Base-by-base conservation (phyloP, 83 land plant genomes). In the Picea abies region DNA sequence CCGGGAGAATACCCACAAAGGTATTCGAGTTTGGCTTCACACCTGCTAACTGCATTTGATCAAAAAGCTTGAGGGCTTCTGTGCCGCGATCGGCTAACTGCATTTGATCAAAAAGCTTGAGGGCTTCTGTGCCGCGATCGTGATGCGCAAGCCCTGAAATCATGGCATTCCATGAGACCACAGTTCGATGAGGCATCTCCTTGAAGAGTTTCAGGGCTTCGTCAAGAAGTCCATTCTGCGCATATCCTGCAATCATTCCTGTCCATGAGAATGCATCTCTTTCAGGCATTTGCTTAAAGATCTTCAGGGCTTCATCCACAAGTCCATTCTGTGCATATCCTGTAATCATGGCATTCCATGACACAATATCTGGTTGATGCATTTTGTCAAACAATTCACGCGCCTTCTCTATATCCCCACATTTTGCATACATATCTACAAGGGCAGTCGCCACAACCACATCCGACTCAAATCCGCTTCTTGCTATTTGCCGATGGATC, bases 341-440 rank as follows among this genome's bases (percentile, higher is more conserved):
- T 8, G 86, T 66, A 6, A 90, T 85, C 86, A 90, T 87, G 3
- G 88, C 56, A 82, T 88, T 88, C 90, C 90, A 90, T 0, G 85
- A 85, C 3, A 88, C 37, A 73, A 88, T 29, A 62, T 82, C 87
- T 84, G 69, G 84, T 0, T 79, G 64, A 29, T n/a, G 63, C 77
- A 87, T 29, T 58, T 68, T 76, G 22, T 70, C 62, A 56, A 90
- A 90, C 19, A 88, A 37, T 16, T 73, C 60, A 47, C 60, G 79
- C 41, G 86, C 88, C 20, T 61, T 73, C 3, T 26, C 65, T 82
- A 81, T 75, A 56, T 25, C 58, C 5, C 92, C 86, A 70, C 92
- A 90, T 79, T 88, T 90, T 1, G 83, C 85, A 63, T 90, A 90
- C 92, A 90, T 85, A 49, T 88, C 88, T 0, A 90, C 81, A 22